Evolutionary conservation across 805 yeast genomes (phyloP), one percentile per base, ranked within the genome.

Genomic region (Tetrapisispora fleetii): DNA sequence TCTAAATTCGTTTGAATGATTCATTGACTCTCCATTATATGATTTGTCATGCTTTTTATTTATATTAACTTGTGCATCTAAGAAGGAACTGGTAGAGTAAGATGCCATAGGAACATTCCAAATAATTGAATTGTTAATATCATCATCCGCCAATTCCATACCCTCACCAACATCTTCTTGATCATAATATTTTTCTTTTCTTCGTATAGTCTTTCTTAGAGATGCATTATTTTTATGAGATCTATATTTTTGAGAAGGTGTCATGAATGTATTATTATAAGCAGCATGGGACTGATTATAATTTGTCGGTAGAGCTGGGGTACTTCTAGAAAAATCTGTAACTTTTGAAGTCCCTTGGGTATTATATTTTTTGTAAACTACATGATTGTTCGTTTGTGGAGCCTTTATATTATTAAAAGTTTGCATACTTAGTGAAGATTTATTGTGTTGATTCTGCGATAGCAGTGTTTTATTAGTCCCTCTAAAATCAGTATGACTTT

Each of bases 61-160:
- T 9, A 24, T 14, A n/a, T 27, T 27, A 11, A n/a, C 21, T 9
- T 36, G 32, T 9, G 42, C 37, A 37, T 50, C 51, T 41, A 64
- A 46, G 47, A 62, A 62, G 17, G 67, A 59, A 36, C 54, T 59
- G 1, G 67, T 63, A 13, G 64, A 59, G 18, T 58, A 53, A 6
- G 68, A 60, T 2, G 81, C 75, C 59, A 70, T 69, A 9, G 82
- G 82, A 11, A 78, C 78, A 52, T 77, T 77, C 71, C 75, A 77
- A 48, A 76, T 73, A 16, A 70, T 46, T 0, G 72, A 64, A 48
- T 70, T 72, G 38, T 67, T 73, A 24, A 70, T 64, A 28, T 71
- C 72, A 46, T 67, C 46, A 19, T 60, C 62, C 22, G 55, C 52
- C 9, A 57, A 44, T 21, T 58, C 57, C 14, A 52, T 30, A 16